Base-by-base conservation (phyloP, 169 alveolate genomes). In the Eimeria maxima region DNA sequence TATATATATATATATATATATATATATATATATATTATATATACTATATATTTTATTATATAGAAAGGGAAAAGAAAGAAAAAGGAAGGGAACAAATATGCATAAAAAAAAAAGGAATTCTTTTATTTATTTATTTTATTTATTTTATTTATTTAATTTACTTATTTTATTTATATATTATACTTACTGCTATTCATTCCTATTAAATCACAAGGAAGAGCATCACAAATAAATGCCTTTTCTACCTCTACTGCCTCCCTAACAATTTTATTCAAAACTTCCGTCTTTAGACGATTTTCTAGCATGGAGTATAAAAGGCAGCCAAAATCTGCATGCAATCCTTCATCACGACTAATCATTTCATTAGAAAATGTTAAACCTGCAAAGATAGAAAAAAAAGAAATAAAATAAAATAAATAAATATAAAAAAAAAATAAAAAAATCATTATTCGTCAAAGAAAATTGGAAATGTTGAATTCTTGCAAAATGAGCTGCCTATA, bases 291-390 rank as follows among this genome's bases (percentile, higher is more conserved):
- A 38, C 91, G 71, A 96, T 98, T 97, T 95, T 97, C 97, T 42
- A 99, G 97, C 95, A 98, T 97, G 74, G 98, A 98, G 98, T 99
- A 99, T 57, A 99, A 96, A 83, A 99, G 97, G 97, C 99, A 99
- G 38, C 99, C 99, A 96, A 99, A 99, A 96, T 99, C 99, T 27
- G 99, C 99, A 97, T 99, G 99, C 67, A 99, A 97, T 4, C 99
- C 99, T 97, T 99, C 99, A 96, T 99, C 99, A 93, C 99, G 98
- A 47, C 99, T 97, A 81, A 99, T 99, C 71, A 99, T 97, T 97
- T 99, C 99, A 97, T 99, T 99, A 95, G 99, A 98, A 96, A 98
- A 98, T 7, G 99, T 99, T 42, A 99, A 98, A 7, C 99, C 90
- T 81, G 73, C 47, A n/a, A 38, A 81, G 8, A 13, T 1, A 7